Percentiles rank a stretch among this genome's conserved stretches.
These are phyloP conservation scores for Miscanthus lutarioriparius DNA, from an alignment of 176 grass and related monocot species.

Conservation along the genomic window DNA sequence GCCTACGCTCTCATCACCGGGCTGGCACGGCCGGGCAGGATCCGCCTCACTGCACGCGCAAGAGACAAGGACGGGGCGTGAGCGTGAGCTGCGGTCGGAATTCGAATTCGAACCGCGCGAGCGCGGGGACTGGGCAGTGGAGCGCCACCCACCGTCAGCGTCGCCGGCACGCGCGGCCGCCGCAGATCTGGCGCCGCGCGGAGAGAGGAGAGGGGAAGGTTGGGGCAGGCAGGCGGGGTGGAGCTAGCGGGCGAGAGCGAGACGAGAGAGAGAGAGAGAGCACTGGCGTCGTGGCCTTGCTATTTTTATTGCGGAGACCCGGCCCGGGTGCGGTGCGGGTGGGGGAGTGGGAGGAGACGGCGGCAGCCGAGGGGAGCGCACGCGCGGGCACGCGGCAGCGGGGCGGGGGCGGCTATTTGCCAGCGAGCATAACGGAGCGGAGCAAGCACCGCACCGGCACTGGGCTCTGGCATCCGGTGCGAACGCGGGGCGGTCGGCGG, in stretches of 20 bases:
- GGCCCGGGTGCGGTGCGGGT: neutral
- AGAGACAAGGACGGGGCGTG: neutral
- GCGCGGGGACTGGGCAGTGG: neutral
- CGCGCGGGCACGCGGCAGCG: neutral
- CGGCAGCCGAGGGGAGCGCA: neutral
- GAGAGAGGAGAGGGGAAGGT: neutral
- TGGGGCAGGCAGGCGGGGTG: neutral
- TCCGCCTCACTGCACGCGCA: constrained; percentile 15
- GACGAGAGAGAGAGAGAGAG: neutral
- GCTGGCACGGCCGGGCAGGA: neutral
- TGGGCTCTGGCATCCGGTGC: neutral
- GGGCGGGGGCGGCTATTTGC: neutral
- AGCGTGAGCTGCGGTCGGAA: neutral
- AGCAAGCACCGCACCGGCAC: neutral
- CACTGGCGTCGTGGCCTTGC: neutral
- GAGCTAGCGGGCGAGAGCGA: neutral
- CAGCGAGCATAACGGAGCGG: neutral
- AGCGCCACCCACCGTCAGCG: constrained; percentile 13
- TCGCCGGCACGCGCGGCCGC: constrained; percentile 2
- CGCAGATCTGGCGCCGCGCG: constrained; percentile 29
- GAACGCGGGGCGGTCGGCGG: neutral
- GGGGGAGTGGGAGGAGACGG: neutral
- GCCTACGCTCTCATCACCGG: neutral
- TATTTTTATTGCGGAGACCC: constrained; percentile 24
- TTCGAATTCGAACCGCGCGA: neutral